Evolutionary conservation across 2,329 filamentous ascomycete species (phyloP), one percentile per base, ranked within the genome.

Genomic region (Penicillium sp.): DNA sequence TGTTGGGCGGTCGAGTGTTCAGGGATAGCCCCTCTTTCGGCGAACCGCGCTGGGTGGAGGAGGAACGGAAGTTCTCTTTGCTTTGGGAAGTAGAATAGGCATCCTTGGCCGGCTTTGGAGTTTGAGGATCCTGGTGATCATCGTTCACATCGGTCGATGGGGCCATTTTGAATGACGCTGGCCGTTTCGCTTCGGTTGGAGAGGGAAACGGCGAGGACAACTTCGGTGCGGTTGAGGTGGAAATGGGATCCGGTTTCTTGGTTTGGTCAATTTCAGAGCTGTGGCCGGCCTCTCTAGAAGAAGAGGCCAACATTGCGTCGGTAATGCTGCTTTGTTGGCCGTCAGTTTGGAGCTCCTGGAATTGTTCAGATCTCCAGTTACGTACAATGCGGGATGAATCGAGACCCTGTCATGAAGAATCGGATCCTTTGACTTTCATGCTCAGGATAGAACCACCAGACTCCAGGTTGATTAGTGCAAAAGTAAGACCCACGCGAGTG

Each of bases 131-230:
- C 39, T 56, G 51, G 35, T 57, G 60, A 19, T 61, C 63, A 27
- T 61, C 55, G 43, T 45, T 45, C 33, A 29, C 5, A 4, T 66
- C 64, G 19, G 59, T 56, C 13, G 54, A 60, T 31, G 57, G 61
- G 22, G 45, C 53, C 46, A 60, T 61, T 21, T 59, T 58, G 35
- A 60, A 53, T 11, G 65, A 61, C 11, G 60, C 45, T 7, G 64
- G 55, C 59, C 57, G 57, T 47, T 65, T 63, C 49, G 64, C 22
- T 52, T 62, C 65, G 35, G 68, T 68, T 2, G 68, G 69, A 44
- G 70, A 71, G 47, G 67, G 67, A 49, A 71, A 66, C 10, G 69
- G 64, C 10, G 70, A 68, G 14, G 65, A 65, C 48, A 70, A 43
- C 53, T 66, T 68, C 27, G 60, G 49, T 31, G 49, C 59, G 49